Evolutionary conservation across 306 rosid genomes (phyloP).

Genomic region (Gynostemma pentaphyllum): DNA sequence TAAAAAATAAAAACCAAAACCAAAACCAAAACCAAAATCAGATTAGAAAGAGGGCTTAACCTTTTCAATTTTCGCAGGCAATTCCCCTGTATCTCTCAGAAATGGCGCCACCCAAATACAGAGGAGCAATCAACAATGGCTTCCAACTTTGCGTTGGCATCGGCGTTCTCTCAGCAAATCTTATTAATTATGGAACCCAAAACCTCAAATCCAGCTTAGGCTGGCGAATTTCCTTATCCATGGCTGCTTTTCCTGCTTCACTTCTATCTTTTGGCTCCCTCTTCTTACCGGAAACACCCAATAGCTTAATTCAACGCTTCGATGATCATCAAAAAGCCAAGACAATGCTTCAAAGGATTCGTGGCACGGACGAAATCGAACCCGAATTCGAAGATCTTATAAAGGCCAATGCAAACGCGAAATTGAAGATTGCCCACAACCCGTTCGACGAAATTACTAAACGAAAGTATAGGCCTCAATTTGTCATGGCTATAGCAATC

Average conservation of each 20-base stretch:
- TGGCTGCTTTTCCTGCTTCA: conserved; percentile 62
- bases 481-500: conserved; percentile 39
- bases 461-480: conserved; percentile 33
- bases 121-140: conserved; percentile 74
- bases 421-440: conserved; percentile 12
- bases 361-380: conserved; percentile 34
- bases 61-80: conserved; percentile 29
- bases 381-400: conserved; percentile 31
- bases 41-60: too few species aligned
- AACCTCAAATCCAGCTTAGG: conserved; percentile 51
- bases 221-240: conserved; percentile 57
- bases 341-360: conserved; percentile 36
- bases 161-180: conserved; percentile 50
- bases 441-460: conserved; percentile 17
- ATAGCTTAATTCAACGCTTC: conserved; percentile 48
- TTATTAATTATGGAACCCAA: conserved; percentile 57
- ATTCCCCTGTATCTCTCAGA: conserved; percentile 73
- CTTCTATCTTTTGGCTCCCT: conserved; percentile 53
- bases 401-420: conserved; percentile 22
- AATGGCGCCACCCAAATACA: conserved; percentile 53
- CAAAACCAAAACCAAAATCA: too few species aligned
- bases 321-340: conserved; percentile 33
- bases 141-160: conserved; percentile 68
- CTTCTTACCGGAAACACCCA: conserved; percentile 82
- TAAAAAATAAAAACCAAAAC: too few species aligned